Conservation (phyloP, 208 protist species). For the Trichomonas tenax region DNA sequence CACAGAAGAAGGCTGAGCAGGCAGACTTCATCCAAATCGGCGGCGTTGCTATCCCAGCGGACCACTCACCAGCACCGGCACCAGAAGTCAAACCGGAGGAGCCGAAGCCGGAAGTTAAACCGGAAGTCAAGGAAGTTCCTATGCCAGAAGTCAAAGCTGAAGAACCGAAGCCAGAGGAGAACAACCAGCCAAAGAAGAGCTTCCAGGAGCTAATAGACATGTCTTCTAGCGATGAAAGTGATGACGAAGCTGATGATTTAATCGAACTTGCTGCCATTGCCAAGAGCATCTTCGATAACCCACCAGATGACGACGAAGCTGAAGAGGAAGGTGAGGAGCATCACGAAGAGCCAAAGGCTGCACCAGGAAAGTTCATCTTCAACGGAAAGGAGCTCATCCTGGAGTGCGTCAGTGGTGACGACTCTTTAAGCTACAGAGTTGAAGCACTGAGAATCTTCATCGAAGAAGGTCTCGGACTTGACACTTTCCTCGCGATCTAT, state of each 20-base stretch:
- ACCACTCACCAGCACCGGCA: neutral
- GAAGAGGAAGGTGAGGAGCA: neutral
- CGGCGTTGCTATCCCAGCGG: neutral
- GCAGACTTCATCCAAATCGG: neutral
- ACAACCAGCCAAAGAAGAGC: neutral
- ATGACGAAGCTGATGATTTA: neutral
- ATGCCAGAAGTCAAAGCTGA: no score
- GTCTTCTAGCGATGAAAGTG: neutral
- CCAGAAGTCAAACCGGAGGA: neutral
- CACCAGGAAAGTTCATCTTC: neutral
- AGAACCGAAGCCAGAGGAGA: neutral
- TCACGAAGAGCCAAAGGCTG: neutral
- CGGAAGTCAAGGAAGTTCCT: neutral
- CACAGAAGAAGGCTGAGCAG: neutral
- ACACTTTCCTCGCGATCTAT: neutral
- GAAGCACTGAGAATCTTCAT: neutral
- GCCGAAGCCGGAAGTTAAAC: neutral
- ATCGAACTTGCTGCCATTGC: neutral
- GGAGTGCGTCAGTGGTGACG: neutral
- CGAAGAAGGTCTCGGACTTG: neutral
- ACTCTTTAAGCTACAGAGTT: neutral
- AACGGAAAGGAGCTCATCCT: neutral
- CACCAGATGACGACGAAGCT: neutral
- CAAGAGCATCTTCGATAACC: neutral
- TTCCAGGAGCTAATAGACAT: neutral